phyloP scores from a whole-genome alignment of 2,329 filamentous ascomycete genomes.

The Lecanicillium sp. region DNA sequence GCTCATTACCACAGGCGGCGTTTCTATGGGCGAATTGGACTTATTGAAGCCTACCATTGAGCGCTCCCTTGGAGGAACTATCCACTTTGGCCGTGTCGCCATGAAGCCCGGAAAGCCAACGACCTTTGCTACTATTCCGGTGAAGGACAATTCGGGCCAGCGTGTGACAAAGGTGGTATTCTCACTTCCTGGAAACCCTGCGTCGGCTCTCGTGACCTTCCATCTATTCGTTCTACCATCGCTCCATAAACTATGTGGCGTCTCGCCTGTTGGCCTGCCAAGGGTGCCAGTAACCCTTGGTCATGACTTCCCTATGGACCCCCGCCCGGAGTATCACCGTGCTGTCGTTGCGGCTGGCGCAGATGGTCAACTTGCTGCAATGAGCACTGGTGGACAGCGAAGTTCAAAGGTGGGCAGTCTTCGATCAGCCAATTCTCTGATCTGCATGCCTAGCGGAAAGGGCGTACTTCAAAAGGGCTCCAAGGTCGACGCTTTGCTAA shows the following conservation, averaged over 20 bases:
- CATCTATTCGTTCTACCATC: slow-evolving; percentile 90
- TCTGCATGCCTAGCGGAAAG: slow-evolving; percentile 63
- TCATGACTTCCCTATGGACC: slow-evolving; percentile 68
- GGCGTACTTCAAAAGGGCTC: slow-evolving; percentile 60
- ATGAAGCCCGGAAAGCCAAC: slow-evolving; percentile 99
- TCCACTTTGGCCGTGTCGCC: slow-evolving; percentile 90
- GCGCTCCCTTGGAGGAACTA: slow-evolving; percentile 77
- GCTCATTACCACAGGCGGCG: slow-evolving; percentile 85
- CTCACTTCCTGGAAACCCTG: slow-evolving; percentile 87
- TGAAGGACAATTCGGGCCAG: slow-evolving; percentile 50
- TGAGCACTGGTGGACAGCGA: slow-evolving; percentile 81
- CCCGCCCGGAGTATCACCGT: slow-evolving; percentile 87
- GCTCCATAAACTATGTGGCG: slow-evolving; percentile 68
- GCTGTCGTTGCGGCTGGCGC: slow-evolving; percentile 58
- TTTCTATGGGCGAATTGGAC: slow-evolving; percentile 97
- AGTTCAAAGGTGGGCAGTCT: slow-evolving; percentile 87
- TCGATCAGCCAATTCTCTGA: slow-evolving; percentile 77
- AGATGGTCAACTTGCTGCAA: slow-evolving; percentile 64
- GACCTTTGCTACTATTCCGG: slow-evolving; percentile 84
- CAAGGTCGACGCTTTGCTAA: slow-evolving; percentile 70
- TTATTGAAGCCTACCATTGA: slow-evolving; percentile 95
- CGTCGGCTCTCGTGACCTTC: slow-evolving; percentile 85
- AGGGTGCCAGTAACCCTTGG: slow-evolving; percentile 63
- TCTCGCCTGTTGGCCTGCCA: slow-evolving; percentile 61
- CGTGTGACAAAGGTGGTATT: slow-evolving; percentile 68